Conservation (phyloP, 805 yeast species). For the Kuraishia piskuri region DNA sequence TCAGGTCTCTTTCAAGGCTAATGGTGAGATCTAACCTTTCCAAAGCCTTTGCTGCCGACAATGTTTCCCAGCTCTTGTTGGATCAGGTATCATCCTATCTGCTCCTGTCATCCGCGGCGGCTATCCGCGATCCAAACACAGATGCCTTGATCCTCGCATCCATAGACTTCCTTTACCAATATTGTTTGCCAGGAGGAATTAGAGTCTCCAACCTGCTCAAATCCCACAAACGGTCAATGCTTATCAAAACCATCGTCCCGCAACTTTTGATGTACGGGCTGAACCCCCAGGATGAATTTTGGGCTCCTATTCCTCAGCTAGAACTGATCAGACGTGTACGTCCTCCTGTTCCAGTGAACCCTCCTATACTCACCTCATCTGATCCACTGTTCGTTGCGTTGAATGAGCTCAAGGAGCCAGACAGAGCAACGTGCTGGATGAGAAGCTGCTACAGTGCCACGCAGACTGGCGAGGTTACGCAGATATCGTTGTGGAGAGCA, state of each 20-base stretch:
- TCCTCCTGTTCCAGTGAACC: conserved; percentile 53
- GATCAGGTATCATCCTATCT: conserved; percentile 50
- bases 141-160: conserved; percentile 72
- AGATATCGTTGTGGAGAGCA: conserved; percentile 91
- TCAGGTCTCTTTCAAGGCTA: conserved; percentile 74
- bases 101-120: conserved; percentile 32
- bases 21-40: conserved; percentile 50
- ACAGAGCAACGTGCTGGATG: conserved; percentile 91
- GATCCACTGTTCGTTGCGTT: conserved; percentile 50
- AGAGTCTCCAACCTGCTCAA: conserved; percentile 46
- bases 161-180: conserved; percentile 78
- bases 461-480: conserved; percentile 80
- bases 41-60: conserved; percentile 41
- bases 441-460: conserved; percentile 82
- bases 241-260: conserved; percentile 54
- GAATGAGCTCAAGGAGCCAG: conserved; percentile 68
- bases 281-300: conserved; percentile 24
- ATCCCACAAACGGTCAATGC: conserved; percentile 37
- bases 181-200: conserved; percentile 51
- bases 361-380: conserved; percentile 45
- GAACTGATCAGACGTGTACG: conserved; percentile 49
- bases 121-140: conserved; percentile 23
- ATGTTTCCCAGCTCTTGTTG: conserved; percentile 37
- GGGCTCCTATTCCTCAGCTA: conserved; percentile 23
- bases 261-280: conserved; percentile 45